Evolutionary conservation across 495 filamentous ascomycete species (phyloP).

Genomic region (Amorphotheca resinae): DNA sequence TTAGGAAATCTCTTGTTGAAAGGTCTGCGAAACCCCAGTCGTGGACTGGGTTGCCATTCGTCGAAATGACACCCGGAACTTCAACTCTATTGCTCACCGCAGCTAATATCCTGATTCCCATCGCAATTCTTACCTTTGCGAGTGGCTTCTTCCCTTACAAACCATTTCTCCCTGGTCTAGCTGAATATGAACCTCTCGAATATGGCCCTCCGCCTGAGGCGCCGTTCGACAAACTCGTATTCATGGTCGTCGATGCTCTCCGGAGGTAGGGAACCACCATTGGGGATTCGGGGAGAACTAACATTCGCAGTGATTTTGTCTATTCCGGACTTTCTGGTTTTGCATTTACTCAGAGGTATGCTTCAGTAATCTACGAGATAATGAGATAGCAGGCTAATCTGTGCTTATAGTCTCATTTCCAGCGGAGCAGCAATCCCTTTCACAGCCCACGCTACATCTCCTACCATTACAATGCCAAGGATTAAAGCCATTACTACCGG

Average conservation of each 20-base stretch:
- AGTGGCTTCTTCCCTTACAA: slow-evolving; percentile 97
- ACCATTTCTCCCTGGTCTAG: slow-evolving; percentile 74
- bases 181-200: slow-evolving; percentile 41
- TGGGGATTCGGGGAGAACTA: neutral
- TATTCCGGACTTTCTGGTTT: slow-evolving; percentile 75
- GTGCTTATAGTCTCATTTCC: slow-evolving; percentile 57
- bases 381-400: too few species aligned
- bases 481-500: slow-evolving; percentile 97
- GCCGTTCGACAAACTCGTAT: slow-evolving; percentile 78
- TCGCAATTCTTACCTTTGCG: slow-evolving; percentile 72
- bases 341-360: slow-evolving; percentile 75
- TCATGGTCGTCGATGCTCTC: slow-evolving; percentile 96
- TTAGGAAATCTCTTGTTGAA: neutral
- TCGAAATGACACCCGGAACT: slow-evolving; percentile 12
- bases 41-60: neutral
- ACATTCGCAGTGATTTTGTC: slow-evolving; percentile 72
- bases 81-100: slow-evolving; percentile 32
- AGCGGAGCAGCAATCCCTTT: slow-evolving; percentile 78
- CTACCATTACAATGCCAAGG: slow-evolving; percentile 96
- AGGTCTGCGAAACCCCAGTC: neutral
- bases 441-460: slow-evolving; percentile 89
- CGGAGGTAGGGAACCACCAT: slow-evolving; percentile 49
- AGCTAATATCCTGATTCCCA: slow-evolving; percentile 65
- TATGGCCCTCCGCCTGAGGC: slow-evolving; percentile 40
- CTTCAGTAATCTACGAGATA: neutral